A percentile compares a stretch with the other conserved stretches of the same genome.
phyloP scores from a whole-genome alignment of 2,329 filamentous ascomycete genomes.

The Hymenoscyphus linearis region DNA sequence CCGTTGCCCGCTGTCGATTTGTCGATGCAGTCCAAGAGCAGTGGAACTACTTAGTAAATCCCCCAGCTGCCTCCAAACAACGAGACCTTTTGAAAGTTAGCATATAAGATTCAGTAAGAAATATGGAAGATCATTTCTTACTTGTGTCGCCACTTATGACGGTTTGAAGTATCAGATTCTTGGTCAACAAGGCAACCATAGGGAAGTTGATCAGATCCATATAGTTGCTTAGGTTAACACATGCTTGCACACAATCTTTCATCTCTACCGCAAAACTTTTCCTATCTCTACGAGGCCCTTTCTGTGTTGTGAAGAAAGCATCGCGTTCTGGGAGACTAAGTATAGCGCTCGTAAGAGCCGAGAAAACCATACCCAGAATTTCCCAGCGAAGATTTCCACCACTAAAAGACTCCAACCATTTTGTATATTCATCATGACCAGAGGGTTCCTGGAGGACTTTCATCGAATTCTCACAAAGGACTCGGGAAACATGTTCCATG shows the following conservation, averaged over 20 bases:
- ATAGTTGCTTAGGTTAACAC: conserved; percentile 34
- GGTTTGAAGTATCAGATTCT: conserved; percentile 35
- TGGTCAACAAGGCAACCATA: conserved; percentile 35
- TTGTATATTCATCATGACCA: conserved; percentile 19
- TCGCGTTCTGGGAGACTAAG: conserved; percentile 19
- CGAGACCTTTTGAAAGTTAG: conserved; percentile 26
- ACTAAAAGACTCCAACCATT: conserved; percentile 27
- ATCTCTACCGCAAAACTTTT: conserved; percentile 27
- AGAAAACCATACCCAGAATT: conserved; percentile 27
- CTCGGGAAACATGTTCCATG: conserved; percentile 21
- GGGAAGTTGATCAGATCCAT: conserved; percentile 35
- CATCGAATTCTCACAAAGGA: conserved; percentile 29
- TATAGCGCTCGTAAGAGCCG: conserved; percentile 18
- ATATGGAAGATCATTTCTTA: conserved; percentile 19
- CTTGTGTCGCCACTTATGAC: conserved; percentile 38
- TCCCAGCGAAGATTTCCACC: conserved; percentile 32
- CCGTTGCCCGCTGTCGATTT: conserved; percentile 15
- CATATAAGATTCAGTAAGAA: neutral
- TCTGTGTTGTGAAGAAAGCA: conserved; percentile 26
- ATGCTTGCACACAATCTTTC: conserved; percentile 32
- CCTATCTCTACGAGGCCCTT: conserved; percentile 22
- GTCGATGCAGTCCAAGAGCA: conserved; percentile 28
- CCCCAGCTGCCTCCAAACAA: conserved; percentile 36
- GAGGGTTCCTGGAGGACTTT: conserved; percentile 23
- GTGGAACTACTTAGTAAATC: conserved; percentile 34